phyloP scores from a whole-genome alignment of 73 alveolate species.

The Paramecium caudatum region DNA sequence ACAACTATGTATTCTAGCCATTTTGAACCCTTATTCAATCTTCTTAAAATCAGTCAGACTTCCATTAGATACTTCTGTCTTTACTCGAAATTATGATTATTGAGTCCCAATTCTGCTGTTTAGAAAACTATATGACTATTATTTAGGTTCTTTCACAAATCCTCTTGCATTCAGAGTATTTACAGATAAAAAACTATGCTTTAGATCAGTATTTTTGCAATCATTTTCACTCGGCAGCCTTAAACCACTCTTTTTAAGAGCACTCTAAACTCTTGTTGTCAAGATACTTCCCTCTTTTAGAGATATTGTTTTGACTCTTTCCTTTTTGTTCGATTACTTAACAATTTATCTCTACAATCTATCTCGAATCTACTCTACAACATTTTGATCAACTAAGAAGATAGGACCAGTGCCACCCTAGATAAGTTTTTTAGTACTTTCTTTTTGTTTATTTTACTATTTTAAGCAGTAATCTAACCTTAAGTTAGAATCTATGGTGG shows the following conservation, averaged over 20 bases:
- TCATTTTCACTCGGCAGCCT: no score
- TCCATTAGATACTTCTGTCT: no score
- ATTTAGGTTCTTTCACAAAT: background rate
- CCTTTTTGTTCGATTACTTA: background rate
- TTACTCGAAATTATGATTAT: background rate
- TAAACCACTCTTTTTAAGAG: no score
- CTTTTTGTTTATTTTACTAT: no score
- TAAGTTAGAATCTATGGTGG: no score
- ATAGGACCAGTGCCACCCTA: no score
- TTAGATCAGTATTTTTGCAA: background rate
- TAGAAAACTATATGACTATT: background rate
- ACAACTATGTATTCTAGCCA: background rate
- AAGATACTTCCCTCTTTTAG: background rate
- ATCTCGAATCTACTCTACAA: background rate
- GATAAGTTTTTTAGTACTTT: no score
- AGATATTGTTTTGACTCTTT: background rate
- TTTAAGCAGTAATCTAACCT: no score
- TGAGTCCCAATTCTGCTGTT: background rate
- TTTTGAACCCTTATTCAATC: no score
- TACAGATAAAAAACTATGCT: background rate
- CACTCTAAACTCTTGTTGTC: background rate
- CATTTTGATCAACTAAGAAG: background rate
- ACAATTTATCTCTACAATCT: background rate
- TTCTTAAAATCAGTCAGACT: no score
- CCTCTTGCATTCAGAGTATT: background rate